Base-by-base conservation (phyloP, 768 basidiomycete species). In the Suillus weaverae region DNA sequence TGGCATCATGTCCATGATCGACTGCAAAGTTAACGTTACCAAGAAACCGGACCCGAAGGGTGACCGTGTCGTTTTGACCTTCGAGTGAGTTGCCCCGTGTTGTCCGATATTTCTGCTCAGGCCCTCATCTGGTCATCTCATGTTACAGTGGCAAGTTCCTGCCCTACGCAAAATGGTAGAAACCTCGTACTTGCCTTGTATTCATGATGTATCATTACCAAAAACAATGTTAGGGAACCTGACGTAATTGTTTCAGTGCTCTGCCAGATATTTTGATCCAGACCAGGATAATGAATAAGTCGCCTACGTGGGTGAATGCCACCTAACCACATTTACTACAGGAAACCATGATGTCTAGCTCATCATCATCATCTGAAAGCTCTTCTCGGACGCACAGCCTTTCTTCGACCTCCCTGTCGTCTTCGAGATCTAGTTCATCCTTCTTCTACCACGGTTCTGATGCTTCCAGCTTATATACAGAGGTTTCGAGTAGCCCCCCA, bases 1-100 rank as follows among this genome's bases (percentile, higher is more conserved):
- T 70, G 91, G 92, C 5, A 93, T 94, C 66, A 92, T 93, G 90
- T 90, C 89, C 22, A 91, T 93, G 89, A 92, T 93, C 64, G 91
- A 94, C 73, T 93, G 91, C 76, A 87, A 85, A 68, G 82, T 93
- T 66, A 81, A 80, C 55, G 80, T 93, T 53, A 80, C 85, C 66
- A 86, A 81, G 78, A 92, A 93, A 74, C 81, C 83, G 18, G 85
- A 92, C 70, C 90, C 90, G 18, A 90, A 89, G 70, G 91, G 91
- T 41, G 91, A 93, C 69, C 89, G 92, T 51, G 88, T 92, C 10
- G 70, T 92, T 20, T 79, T 94, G 65, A 92, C 88, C 2, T 92
- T 92, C 67, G 90, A 94, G 91, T 93, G 70, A 68, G 91, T 81
- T 43, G 33, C 26, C 55, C 9, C 7, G 5, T 46, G 3, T 32